Base-by-base conservation (phyloP, 306 rosid species). In the Comarum palustre region DNA sequence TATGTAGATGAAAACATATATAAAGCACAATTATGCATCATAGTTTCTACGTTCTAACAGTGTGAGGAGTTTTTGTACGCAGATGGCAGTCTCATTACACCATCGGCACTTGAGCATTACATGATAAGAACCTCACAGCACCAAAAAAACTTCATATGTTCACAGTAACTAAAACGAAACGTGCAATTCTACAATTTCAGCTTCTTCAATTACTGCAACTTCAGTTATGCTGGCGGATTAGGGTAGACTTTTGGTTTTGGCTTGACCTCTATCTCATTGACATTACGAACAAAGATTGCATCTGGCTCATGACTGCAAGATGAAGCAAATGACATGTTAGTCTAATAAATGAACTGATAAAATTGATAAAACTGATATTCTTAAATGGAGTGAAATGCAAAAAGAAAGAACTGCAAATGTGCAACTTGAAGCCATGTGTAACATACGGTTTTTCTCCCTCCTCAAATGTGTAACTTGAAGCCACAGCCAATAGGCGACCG, bases 201-300 rank as follows among this genome's bases (percentile, higher is more conserved):
- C 34, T 11, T 66, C 34, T 43, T 25, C 27, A 2, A 1, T 25
- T 17, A 9, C 66, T 71, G 46, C 39, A 41, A 19, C 66, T 54
- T 38, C 59, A 66, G 4, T 83, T 81, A 88, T 10, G 88, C 89
- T 11, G 89, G 84, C 39, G 92, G 82, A 78, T 85, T 89, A 29
- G 92, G 93, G 84, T 81, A 88, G 77, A 85, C 99, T 82, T 94
- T 94, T 43, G 99, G 97, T 82, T 94, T 94, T 29, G 99, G 99
- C 86, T 95, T 95, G 65, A 95, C 99, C 78, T 95, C 99, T 61
- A 95, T 89, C 82, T 95, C 99, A 65, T 95, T 91, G 77, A 95
- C 90, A 29, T 85, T 85, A 45, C 97, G 96, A n/a, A 91, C 89
- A 3, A 80, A 91, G 80, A 95, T 91, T 19, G 96, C 88, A 81